A percentile compares a stretch with the other conserved stretches of the same genome.
Evolutionary conservation across 495 filamentous ascomycete species (phyloP).

Genomic region (Penicillium desertorum): DNA sequence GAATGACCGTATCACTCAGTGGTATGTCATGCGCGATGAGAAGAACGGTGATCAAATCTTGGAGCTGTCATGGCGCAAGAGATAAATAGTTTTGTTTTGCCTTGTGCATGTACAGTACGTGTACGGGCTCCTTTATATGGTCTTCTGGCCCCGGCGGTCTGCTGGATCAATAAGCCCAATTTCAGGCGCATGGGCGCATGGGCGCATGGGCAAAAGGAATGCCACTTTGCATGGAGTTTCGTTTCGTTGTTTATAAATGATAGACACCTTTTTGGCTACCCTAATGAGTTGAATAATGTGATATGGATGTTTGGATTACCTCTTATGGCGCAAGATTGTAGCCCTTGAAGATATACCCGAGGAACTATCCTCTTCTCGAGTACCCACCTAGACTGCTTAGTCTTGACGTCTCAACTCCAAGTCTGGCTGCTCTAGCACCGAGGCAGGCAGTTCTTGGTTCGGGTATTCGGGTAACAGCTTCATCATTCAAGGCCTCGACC

Average conservation of each 20-base stretch:
- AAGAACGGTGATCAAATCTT: slow-evolving; percentile 39
- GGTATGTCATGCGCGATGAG: slow-evolving; percentile 40
- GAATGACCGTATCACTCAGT: slow-evolving; percentile 37
- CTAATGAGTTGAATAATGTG: slow-evolving; percentile 25
- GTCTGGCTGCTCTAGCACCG: neutral
- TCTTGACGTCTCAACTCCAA: neutral
- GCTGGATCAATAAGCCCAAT: slow-evolving; percentile 12
- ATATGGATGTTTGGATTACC: slow-evolving; percentile 16
- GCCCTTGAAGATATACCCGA: neutral
- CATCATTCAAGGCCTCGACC: neutral
- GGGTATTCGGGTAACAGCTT: neutral
- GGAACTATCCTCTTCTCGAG: neutral
- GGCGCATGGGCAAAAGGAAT: slow-evolving; percentile 19
- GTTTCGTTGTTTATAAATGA: slow-evolving; percentile 31
- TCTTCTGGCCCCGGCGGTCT: neutral
- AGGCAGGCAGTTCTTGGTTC: neutral
- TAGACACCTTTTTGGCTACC: slow-evolving; percentile 22
- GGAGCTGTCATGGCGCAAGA: slow-evolving; percentile 45
- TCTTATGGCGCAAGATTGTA: neutral
- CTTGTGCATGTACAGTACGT: slow-evolving; percentile 12
- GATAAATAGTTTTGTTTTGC: slow-evolving; percentile 18
- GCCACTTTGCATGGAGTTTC: slow-evolving; percentile 24
- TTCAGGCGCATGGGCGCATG: slow-evolving; percentile 18
- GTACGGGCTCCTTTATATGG: slow-evolving; percentile 14
- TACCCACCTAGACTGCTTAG: neutral